Evolutionary conservation across 192 early-diverging fungal species (phyloP), one percentile per base, ranked within the genome.

Genomic region (Coemansia sp.): DNA sequence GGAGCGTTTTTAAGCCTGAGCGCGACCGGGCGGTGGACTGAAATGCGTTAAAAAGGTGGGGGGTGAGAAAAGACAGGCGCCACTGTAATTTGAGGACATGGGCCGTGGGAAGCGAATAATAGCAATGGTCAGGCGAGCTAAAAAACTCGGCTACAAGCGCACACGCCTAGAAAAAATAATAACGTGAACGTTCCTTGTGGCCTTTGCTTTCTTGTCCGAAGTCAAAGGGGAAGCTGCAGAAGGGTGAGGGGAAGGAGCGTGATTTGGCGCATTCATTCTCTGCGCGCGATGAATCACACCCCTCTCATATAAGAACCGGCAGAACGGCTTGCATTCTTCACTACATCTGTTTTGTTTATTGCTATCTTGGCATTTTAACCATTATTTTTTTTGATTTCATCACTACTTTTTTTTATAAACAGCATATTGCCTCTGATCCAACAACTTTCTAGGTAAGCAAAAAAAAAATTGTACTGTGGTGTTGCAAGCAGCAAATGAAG

Each of bases 251-350:
- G 19, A 32, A 10, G 25, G 25, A 11, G 24, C 23, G 39, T 46
- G 39, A 46, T 46, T 46, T 46, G 39, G 14, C 8, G 54, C 54
- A 30, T 55, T 27, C 54, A 55, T 55, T 55, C 54, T 55, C 19
- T 11, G 29, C 54, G 54, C 14, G 9, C 9, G 23, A 30, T 27
- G 29, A 27, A 24, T 55, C 24, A 55, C 0, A 27, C 54, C 17
- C 54, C n/a, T 20, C 54, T n/a, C 39, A 46, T 46, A 46, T 46
- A 46, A 46, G 39, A 46, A 3, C 39, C 39, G 17, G 39, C 14
- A 17, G 39, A 46, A 46, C 11, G 39, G 39, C 39, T 46, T 46
- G 39, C 39, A 46, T 46, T 46, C 39, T 46, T 14, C 39, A 46
- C 32, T 39, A 39, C 32, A 39, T 32, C n/a, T 39, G 17, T 31